These are phyloP conservation scores for Lecanicillium sp. DNA, from an alignment of 2,329 filamentous ascomycete genomes.

Conservation along the genomic window DNA sequence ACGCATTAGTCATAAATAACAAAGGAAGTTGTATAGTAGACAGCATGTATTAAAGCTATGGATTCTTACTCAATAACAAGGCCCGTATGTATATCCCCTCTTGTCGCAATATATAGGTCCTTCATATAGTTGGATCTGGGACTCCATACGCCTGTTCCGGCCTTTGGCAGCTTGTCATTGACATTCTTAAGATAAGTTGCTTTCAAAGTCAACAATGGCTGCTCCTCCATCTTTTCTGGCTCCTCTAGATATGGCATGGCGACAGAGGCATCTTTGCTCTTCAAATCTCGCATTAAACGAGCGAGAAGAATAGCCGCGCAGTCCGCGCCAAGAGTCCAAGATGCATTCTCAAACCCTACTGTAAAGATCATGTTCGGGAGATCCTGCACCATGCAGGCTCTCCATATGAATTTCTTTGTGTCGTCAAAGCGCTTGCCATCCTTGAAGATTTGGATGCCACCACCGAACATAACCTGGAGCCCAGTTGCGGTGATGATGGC, in stretches of 20 bases:
- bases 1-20: too few relatives aligned
- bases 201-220: not conserved
- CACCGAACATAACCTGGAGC: constrained; percentile 51
- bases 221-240: constrained; percentile 3
- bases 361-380: constrained; percentile 56
- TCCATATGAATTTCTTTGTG: constrained; percentile 51
- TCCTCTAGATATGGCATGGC: not conserved
- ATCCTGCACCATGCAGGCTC: constrained; percentile 56
- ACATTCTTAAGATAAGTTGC: constrained; percentile 5
- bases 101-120: constrained; percentile 1
- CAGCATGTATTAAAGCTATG: too few relatives aligned
- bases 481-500: constrained; percentile 65
- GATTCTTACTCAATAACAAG: constrained; percentile 42
- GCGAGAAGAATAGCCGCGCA: constrained; percentile 26
- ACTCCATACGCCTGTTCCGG: constrained; percentile 4
- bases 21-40: too few relatives aligned
- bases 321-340: constrained; percentile 62
- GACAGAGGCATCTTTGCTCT: not conserved
- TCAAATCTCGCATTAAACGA: not conserved
- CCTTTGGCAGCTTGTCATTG: constrained; percentile 2
- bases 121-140: constrained; percentile 3
- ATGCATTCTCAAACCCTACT: constrained; percentile 57
- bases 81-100: not conserved
- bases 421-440: constrained; percentile 46
- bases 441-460: constrained; percentile 42